Evolutionary conservation across 2,329 filamentous ascomycete species (phyloP).

Genomic region (Aureobasidium sp.): DNA sequence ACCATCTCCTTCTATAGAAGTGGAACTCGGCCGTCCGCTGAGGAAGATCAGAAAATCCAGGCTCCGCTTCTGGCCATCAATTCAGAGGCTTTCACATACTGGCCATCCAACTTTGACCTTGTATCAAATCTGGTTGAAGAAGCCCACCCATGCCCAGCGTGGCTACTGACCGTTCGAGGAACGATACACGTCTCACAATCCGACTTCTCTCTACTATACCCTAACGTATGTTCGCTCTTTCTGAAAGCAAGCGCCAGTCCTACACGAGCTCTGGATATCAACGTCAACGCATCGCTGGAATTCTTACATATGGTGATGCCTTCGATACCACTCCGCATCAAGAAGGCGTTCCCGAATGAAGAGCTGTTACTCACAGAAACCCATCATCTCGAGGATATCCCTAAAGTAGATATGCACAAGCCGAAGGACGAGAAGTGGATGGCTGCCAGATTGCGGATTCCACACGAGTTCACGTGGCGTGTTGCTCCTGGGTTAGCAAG

Average conservation of each 20-base stretch:
- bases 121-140: slow-evolving; percentile 53
- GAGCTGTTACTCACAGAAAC: slow-evolving; percentile 36
- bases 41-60: slow-evolving; percentile 33
- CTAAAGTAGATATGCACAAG: slow-evolving; percentile 41
- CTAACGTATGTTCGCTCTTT: slow-evolving; percentile 49
- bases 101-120: slow-evolving; percentile 56
- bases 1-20: slow-evolving; percentile 29
- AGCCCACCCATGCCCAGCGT: slow-evolving; percentile 41
- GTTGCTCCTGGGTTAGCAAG: slow-evolving; percentile 40
- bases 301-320: slow-evolving; percentile 53
- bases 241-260: slow-evolving; percentile 60
- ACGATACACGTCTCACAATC: slow-evolving; percentile 61
- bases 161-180: slow-evolving; percentile 45
- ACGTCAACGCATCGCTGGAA: slow-evolving; percentile 56
- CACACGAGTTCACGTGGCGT: slow-evolving; percentile 50
- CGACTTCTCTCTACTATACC: slow-evolving; percentile 60
- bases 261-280: slow-evolving; percentile 55
- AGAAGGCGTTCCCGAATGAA: slow-evolving; percentile 48
- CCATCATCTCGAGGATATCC: slow-evolving; percentile 39
- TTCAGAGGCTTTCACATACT: slow-evolving; percentile 64
- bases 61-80: slow-evolving; percentile 58
- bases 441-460: slow-evolving; percentile 51
- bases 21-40: slow-evolving; percentile 36
- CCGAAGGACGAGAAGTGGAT: slow-evolving; percentile 52
- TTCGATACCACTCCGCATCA: slow-evolving; percentile 41